Percentiles rank a stretch among this genome's conserved stretches.
phyloP scores from a whole-genome alignment of 2,329 filamentous ascomycete species.

The Beauveria caledonica region DNA sequence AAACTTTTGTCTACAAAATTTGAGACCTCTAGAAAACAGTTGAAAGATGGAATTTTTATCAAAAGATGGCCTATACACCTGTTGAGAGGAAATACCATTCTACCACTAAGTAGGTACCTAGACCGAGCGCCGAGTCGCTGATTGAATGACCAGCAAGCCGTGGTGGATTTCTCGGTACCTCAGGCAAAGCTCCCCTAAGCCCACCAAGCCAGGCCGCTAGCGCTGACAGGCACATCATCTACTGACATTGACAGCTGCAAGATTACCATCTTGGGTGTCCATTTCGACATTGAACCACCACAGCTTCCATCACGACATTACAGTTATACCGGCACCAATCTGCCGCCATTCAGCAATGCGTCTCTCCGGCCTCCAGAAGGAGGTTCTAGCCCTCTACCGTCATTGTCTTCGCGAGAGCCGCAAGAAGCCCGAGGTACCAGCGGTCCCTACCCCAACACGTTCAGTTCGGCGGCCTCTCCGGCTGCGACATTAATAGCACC shows the following conservation, averaged over 20 bases:
- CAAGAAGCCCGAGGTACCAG: slow-evolving; percentile 64
- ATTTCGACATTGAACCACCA: background rate
- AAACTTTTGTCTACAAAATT: no score
- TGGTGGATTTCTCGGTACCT: background rate
- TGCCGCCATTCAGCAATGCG: slow-evolving; percentile 22
- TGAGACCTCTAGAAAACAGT: no score
- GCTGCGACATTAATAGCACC: slow-evolving; percentile 4
- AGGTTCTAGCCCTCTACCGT: slow-evolving; percentile 80
- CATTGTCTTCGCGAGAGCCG: slow-evolving; percentile 73
- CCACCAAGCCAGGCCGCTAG: background rate
- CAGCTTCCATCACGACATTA: slow-evolving; percentile 4
- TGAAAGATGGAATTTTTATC: no score
- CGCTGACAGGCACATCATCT: slow-evolving; percentile 8
- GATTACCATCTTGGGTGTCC: slow-evolving; percentile 4
- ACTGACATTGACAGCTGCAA: slow-evolving; percentile 4
- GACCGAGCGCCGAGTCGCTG: no score
- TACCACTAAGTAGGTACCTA: no score
- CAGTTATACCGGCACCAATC: background rate
- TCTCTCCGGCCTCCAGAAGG: slow-evolving; percentile 81
- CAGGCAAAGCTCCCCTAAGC: background rate
- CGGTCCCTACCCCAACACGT: background rate
- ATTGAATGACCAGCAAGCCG: no score
- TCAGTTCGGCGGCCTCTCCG: background rate
- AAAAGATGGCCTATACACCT: no score
- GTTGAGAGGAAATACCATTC: no score